Evolutionary conservation across 2,329 filamentous ascomycete genomes (phyloP).

Genomic region (Diaporthe sp.): DNA sequence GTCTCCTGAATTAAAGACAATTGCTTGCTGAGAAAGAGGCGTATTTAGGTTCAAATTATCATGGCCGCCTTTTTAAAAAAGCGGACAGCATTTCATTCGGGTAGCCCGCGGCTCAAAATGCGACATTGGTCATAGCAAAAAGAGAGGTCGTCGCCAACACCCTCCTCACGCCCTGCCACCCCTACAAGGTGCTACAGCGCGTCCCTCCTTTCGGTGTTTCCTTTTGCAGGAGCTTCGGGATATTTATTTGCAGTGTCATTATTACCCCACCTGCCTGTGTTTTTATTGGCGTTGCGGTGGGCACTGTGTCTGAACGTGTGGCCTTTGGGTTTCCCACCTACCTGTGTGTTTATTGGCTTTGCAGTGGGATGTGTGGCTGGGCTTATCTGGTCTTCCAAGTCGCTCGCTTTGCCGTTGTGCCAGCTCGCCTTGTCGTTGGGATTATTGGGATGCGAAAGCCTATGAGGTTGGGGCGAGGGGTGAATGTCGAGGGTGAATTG

Average conservation of each 20-base stretch:
- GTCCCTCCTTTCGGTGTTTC: conserved; percentile 16
- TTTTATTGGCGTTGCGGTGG: conserved; percentile 11
- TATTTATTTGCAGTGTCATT: conserved; percentile 8
- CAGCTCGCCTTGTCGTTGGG: conserved; percentile 1
- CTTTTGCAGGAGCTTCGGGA: conserved; percentile 17
- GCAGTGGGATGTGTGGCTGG: neutral
- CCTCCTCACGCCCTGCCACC: conserved; percentile 18
- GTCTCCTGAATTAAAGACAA: neutral
- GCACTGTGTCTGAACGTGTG: conserved; percentile 19
- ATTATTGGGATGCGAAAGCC: neutral
- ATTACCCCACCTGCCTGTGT: conserved; percentile 10
- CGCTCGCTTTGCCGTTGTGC: conserved; percentile 1
- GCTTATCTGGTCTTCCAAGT: neutral
- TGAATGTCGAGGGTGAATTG: neutral
- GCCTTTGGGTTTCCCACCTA: neutral
- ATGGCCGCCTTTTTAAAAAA: too few species aligned
- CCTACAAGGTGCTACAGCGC: conserved; percentile 11
- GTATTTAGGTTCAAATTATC: too few species aligned
- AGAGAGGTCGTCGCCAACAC: neutral
- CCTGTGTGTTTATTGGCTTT: conserved; percentile 2
- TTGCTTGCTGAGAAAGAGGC: neutral
- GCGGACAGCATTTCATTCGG: too few species aligned
- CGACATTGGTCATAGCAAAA: neutral
- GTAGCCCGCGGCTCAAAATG: too few species aligned
- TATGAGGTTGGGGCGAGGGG: neutral